Base-by-base conservation (phyloP, 192 early-diverging fungal species). In the Blastocladiella britannica region DNA sequence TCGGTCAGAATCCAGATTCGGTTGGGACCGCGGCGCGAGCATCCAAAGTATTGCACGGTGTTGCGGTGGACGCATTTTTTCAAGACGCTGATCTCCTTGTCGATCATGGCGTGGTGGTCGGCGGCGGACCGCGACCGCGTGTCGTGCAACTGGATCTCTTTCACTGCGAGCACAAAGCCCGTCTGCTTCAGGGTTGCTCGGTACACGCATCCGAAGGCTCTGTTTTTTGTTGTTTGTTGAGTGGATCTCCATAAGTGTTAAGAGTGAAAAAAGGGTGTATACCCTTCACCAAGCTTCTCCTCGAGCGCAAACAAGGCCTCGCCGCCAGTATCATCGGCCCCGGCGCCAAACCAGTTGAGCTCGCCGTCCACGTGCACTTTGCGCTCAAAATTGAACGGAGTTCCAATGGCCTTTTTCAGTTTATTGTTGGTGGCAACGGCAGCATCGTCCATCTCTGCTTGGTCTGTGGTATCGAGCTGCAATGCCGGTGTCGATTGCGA, bases 211-310 rank as follows among this genome's bases (percentile, higher is more conserved):
- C 70, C 71, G 55, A 74, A 74, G 1, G 68, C 67, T 1, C 53
- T 25, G 9, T 59, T 58, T 25, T 26, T 26, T 25, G 1, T 25
- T 59, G 22, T 25, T 4, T 25, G 1, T 25, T 55, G 4, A 55
- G 22, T n/a, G n/a, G n/a, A n/a, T n/a, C n/a, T n/a, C n/a, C n/a
- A n/a, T n/a, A n/a, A n/a, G n/a, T n/a, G n/a, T n/a, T n/a, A n/a
- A n/a, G n/a, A n/a, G n/a, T n/a, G n/a, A n/a, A n/a, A n/a, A n/a
- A n/a, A n/a, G n/a, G n/a, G n/a, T n/a, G n/a, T n/a, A 4, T 63
- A 63, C n/a, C 71, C 71, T 66, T 72, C 65, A 9, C 70, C 70
- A 25, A 72, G 62, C 63, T 72, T 72, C 43, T 72, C 70, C 27
- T 64, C 25, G 28, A 72, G 47, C 26, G n/a, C 47, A 52, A 72